phyloP scores from a whole-genome alignment of 495 filamentous ascomycete genomes.

The Talaromyces borbonicus region DNA sequence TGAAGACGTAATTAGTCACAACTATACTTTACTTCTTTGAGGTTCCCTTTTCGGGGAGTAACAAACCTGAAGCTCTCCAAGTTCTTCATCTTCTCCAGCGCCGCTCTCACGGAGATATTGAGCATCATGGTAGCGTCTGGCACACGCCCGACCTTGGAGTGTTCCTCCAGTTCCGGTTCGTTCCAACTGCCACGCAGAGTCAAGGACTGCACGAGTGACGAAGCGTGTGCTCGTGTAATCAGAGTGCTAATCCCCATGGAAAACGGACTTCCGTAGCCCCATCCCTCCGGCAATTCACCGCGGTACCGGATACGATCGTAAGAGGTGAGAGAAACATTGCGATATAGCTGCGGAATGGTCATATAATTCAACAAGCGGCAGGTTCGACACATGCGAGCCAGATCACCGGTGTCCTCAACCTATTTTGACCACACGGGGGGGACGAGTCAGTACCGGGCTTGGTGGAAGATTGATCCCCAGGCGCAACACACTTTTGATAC shows the following conservation, averaged over 20 bases:
- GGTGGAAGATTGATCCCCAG: constrained; percentile 2
- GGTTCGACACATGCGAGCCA: constrained; percentile 48
- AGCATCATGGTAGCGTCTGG: constrained; percentile 57
- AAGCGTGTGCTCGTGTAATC: constrained; percentile 43
- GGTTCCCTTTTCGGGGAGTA: neutral
- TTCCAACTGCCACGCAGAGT: constrained; percentile 48
- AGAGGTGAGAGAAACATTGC: constrained; percentile 44
- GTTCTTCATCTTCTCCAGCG: constrained; percentile 47
- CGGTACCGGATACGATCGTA: constrained; percentile 53
- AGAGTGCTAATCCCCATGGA: constrained; percentile 53
- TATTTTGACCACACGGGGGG: constrained; percentile 12
- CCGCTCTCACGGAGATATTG: constrained; percentile 48
- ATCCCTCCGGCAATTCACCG: constrained; percentile 48
- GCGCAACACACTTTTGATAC: constrained; percentile 36
- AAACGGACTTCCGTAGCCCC: constrained; percentile 52
- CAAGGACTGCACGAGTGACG: constrained; percentile 43
- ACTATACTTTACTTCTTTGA: neutral
- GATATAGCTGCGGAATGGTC: constrained; percentile 52
- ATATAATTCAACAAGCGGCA: constrained; percentile 58
- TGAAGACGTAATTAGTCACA: constrained; percentile 8
- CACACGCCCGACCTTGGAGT: constrained; percentile 45
- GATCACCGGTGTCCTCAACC: constrained; percentile 47
- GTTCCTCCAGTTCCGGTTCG: constrained; percentile 47
- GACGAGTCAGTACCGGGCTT: neutral
- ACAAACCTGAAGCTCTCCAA: constrained; percentile 41